phyloP scores from a whole-genome alignment of 331 rosid genomes.

The Pyracantha coccinea region DNA sequence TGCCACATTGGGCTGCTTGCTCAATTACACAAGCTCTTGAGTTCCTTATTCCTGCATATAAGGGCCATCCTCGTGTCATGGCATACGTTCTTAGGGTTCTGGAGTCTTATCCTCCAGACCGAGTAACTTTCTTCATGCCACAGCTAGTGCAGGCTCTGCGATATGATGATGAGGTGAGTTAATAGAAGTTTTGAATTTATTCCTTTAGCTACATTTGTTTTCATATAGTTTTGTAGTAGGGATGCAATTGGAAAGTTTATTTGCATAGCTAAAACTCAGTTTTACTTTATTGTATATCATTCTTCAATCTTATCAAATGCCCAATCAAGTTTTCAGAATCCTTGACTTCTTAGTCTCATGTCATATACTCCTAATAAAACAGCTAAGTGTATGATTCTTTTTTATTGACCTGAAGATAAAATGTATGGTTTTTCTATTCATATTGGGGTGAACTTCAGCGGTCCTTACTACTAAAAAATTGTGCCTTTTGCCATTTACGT shows the following conservation, averaged over 20 bases:
- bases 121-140: constrained; percentile 96
- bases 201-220: neutral
- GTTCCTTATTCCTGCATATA: constrained; percentile 89
- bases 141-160: constrained; percentile 96
- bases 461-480: too few species aligned
- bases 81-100: constrained; percentile 93
- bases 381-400: too few species aligned
- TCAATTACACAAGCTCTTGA: constrained; percentile 95
- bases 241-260: neutral
- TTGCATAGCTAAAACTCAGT: neutral
- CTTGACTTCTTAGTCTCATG: too few species aligned
- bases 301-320: neutral
- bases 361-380: too few species aligned
- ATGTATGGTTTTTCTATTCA: neutral
- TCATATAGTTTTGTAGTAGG: neutral
- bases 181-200: neutral
- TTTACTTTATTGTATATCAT: neutral
- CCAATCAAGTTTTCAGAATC: neutral
- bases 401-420: neutral
- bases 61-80: constrained; percentile 98
- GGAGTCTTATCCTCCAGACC: constrained; percentile 94
- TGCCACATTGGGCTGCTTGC: constrained; percentile 99
- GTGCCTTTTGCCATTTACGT: neutral
- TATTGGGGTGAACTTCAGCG: neutral
- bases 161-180: constrained; percentile 83